Base-by-base conservation (phyloP, 305 asterid species). In the Fraxinus dipetala region DNA sequence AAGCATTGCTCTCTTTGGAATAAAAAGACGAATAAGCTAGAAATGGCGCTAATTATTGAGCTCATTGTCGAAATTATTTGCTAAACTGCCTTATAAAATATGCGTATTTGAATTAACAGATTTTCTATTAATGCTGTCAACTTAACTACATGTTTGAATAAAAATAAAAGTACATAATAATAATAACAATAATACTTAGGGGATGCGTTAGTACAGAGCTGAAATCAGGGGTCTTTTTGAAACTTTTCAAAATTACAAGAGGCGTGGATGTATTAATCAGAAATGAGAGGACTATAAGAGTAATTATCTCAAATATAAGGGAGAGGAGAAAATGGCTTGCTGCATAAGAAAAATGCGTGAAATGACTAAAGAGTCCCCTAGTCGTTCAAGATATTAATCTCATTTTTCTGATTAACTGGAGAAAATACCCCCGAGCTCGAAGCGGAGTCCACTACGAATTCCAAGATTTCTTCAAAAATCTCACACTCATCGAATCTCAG, bases 401-500 rank as follows among this genome's bases (percentile, higher is more conserved):
- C 1, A 56, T 83, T 72, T 13, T 22, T 28, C 82, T 20, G 80
- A 56, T 40, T 51, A 56, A 22, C 16, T 31, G 80, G 84, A 24
- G 81, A 32, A 20, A 43, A 72, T n/a, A 26, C 20, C 24, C 63
- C 81, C 81, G 51, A 77, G 78, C 75, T 36, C 72, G 34, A 11
- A 22, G 72, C 31, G 72, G 72, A 65, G 72, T 65, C 34, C 34
- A 24, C 72, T 63, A 22, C 32, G 72, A 43, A 43, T 72, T 83
- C 26, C 72, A 63, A 83, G 82, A 83, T 31, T 83, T 34, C 30
- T 81, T 28, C 28, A 40, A 56, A 72, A n/a, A 36, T 75, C 5
- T 75, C 51, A 45, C 78, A 43, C 22, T 69, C 63, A 72, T 83
- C 82, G 80, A 85, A 80, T 81, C 85, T 78, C 85, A 83, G 90